phyloP scores from a whole-genome alignment of 257 asterid genomes.

The Nemophila menziesii region DNA sequence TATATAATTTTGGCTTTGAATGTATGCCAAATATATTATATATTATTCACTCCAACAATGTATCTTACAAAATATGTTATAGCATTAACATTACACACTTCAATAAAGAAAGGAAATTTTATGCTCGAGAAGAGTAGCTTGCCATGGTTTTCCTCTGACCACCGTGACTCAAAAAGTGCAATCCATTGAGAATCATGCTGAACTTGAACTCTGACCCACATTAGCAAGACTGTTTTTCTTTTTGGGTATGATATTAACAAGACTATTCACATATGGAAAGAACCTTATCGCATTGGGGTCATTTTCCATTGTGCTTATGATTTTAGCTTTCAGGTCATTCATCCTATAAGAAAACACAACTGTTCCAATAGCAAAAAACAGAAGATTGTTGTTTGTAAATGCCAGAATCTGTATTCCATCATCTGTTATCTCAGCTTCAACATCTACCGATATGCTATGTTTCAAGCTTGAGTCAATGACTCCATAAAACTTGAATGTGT shows the following conservation, averaged over 20 bases:
- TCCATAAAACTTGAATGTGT: slow-evolving; percentile 17
- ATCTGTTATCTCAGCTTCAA: slow-evolving; percentile 3
- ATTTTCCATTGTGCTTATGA: background rate
- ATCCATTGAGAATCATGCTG: no score
- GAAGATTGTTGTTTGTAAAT: background rate
- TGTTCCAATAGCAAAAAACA: background rate
- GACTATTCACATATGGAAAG: slow-evolving; percentile 38
- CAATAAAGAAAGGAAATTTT: no score
- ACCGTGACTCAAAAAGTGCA: no score
- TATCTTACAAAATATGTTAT: no score
- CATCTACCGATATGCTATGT: background rate
- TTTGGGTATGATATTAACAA: slow-evolving; percentile 19
- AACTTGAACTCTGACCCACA: no score
- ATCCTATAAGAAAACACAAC: slow-evolving; percentile 11
- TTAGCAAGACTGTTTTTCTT: no score
- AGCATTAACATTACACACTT: no score
- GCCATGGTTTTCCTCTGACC: no score
- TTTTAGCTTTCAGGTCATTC: background rate
- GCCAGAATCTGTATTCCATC: background rate
- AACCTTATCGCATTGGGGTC: background rate
- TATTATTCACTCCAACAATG: no score
- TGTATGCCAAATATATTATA: no score
- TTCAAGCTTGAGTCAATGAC: slow-evolving; percentile 24
- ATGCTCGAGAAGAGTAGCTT: no score
- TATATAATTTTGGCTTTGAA: no score